These are phyloP conservation scores for Pseudocercospora eumusae DNA, from an alignment of 2,329 filamentous ascomycete species.

Conservation along the genomic window DNA sequence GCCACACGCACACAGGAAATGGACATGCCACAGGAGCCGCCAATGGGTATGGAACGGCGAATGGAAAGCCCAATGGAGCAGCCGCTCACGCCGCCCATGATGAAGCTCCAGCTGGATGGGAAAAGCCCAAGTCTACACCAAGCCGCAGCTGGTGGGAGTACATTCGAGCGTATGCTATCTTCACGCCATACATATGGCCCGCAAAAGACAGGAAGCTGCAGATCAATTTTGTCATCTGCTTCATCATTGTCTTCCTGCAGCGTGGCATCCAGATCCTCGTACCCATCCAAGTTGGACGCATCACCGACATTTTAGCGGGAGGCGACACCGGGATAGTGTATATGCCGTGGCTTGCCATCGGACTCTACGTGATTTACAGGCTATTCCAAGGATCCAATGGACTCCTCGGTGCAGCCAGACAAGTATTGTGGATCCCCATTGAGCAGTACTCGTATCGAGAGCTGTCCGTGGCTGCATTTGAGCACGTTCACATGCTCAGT, in stretches of 20 bases:
- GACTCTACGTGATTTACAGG: slow-evolving; percentile 74
- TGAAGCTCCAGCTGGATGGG: slow-evolving; percentile 69
- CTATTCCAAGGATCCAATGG: slow-evolving; percentile 87
- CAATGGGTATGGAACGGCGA: slow-evolving; percentile 34
- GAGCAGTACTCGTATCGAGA: slow-evolving; percentile 96
- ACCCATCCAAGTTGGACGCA: slow-evolving; percentile 74
- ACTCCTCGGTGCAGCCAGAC: slow-evolving; percentile 76
- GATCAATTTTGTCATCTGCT: slow-evolving; percentile 77
- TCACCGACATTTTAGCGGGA: slow-evolving; percentile 72
- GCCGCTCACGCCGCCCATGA: slow-evolving; percentile 24
- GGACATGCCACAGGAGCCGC: slow-evolving; percentile 46
- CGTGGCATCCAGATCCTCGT: slow-evolving; percentile 84
- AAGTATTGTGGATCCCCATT: slow-evolving; percentile 91
- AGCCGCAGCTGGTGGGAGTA: slow-evolving; percentile 97
- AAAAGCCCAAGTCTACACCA: slow-evolving; percentile 81
- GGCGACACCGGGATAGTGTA: slow-evolving; percentile 49
- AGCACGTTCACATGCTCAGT: slow-evolving; percentile 93
- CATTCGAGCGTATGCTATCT: slow-evolving; percentile 83
- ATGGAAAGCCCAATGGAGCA: slow-evolving; percentile 50
- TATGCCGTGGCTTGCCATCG: slow-evolving; percentile 74
- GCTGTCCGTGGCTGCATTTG: slow-evolving; percentile 90
- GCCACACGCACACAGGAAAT: slow-evolving; percentile 46
- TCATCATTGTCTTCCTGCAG: slow-evolving; percentile 75
- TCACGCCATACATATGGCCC: slow-evolving; percentile 97
- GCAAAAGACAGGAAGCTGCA: slow-evolving; percentile 75